Conservation (phyloP, 2,329 filamentous ascomycete genomes). For the Paraphaeosphaeria minitans region DNA sequence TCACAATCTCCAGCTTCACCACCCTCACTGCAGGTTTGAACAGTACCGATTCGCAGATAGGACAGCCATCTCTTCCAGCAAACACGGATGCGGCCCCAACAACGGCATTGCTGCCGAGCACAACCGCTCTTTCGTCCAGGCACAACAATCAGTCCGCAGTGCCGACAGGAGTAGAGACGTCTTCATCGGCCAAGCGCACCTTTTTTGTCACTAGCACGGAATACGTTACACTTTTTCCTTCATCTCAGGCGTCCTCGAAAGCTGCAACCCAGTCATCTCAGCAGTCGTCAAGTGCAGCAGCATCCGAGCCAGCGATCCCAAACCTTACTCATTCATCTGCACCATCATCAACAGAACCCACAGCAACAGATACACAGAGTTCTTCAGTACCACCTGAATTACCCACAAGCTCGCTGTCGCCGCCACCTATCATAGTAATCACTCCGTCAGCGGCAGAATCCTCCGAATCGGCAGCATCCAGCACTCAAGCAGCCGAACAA, state of each 20-base stretch:
- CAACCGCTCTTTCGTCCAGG: background rate
- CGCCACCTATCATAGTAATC: constrained; percentile 34
- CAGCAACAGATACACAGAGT: background rate
- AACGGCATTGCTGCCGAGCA: background rate
- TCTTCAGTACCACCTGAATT: constrained; percentile 17
- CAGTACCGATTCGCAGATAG: background rate
- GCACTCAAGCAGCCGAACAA: background rate
- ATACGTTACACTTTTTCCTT: constrained; percentile 35
- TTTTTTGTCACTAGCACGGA: constrained; percentile 33
- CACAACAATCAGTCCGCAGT: background rate
- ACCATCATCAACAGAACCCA: background rate
- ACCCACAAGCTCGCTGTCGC: constrained; percentile 12
- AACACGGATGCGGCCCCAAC: background rate
- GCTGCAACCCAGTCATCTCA: background rate
- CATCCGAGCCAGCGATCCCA: constrained; percentile 16
- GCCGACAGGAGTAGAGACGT: background rate
- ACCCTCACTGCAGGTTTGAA: background rate
- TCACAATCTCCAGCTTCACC: constrained; percentile 4
- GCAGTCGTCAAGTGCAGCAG: constrained; percentile 4
- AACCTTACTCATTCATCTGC: background rate
- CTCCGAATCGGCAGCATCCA: background rate
- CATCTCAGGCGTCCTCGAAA: constrained; percentile 14
- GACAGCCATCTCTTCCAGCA: background rate
- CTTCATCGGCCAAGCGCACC: background rate
- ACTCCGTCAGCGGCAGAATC: background rate